phyloP scores from a whole-genome alignment of 306 rosid species.

The Datisca glomerata region DNA sequence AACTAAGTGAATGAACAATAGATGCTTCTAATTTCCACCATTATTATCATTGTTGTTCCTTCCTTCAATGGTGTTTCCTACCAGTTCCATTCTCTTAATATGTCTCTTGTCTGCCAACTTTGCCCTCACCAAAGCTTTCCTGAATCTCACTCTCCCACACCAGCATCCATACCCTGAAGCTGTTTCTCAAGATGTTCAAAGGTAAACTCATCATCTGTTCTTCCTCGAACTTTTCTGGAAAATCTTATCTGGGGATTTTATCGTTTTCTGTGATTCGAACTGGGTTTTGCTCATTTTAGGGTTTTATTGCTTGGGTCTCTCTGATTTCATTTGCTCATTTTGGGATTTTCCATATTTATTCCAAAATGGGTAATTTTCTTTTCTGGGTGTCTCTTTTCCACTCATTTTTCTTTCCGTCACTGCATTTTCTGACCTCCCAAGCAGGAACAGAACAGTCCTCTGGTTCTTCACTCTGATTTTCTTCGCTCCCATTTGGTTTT shows the following conservation, averaged over 20 bases:
- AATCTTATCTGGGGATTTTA: background rate
- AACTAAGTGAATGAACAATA: no score
- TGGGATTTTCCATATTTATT: no score
- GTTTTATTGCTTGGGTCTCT: background rate
- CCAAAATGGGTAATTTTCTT: background rate
- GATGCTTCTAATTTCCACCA: background rate
- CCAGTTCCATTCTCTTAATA: conserved; percentile 39
- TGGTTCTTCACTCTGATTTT: conserved; percentile 1
- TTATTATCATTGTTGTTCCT: conserved; percentile 8
- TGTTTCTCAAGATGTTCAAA: conserved; percentile 41
- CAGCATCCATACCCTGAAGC: conserved; percentile 60
- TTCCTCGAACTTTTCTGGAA: background rate
- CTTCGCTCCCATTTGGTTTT: background rate
- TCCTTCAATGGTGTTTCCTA: conserved; percentile 30
- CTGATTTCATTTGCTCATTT: no score
- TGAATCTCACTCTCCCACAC: conserved; percentile 47
- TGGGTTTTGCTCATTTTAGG: background rate
- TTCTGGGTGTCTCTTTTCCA: background rate
- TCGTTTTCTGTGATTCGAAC: background rate
- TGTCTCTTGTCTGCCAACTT: conserved; percentile 22
- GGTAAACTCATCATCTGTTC: conserved; percentile 16
- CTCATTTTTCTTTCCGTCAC: no score
- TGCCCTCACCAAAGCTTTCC: conserved; percentile 18
- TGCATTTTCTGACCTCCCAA: conserved; percentile 6
- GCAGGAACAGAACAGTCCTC: background rate